phyloP scores from a whole-genome alignment of 2,329 filamentous ascomycete species.

The Phaeoacremonium minimum region DNA sequence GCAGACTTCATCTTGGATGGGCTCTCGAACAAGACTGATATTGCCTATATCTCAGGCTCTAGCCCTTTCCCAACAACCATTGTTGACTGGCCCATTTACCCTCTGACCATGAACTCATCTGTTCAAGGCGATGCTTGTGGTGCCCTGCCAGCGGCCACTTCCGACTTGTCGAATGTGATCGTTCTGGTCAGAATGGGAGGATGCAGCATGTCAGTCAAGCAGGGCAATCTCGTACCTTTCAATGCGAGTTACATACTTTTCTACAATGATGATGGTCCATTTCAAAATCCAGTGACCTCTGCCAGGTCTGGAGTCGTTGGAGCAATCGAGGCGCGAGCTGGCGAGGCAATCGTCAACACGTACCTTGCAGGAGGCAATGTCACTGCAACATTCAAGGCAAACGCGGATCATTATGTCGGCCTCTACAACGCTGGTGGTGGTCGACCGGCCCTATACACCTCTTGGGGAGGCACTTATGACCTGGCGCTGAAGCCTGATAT shows the following conservation, averaged over 20 bases:
- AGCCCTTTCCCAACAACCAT: slow-evolving; percentile 2
- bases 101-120: slow-evolving; percentile 9
- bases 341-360: slow-evolving; percentile 11
- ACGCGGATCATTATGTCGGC: too few species aligned
- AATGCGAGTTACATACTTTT: slow-evolving; percentile 35
- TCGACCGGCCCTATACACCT: slow-evolving; percentile 27
- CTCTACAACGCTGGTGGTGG: slow-evolving; percentile 17
- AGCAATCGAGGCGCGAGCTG: slow-evolving; percentile 9
- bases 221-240: slow-evolving; percentile 27
- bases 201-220: slow-evolving; percentile 20
- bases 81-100: slow-evolving; percentile 8
- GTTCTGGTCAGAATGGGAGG: slow-evolving; percentile 30
- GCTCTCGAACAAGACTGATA: not conserved
- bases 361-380: slow-evolving; percentile 10
- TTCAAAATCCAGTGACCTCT: slow-evolving; percentile 3
- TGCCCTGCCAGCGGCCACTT: slow-evolving; percentile 24
- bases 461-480: slow-evolving; percentile 34
- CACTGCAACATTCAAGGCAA: slow-evolving; percentile 13
- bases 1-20: not conserved
- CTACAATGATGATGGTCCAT: slow-evolving; percentile 23
- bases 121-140: slow-evolving; percentile 25
- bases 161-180: slow-evolving; percentile 24
- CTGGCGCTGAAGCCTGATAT: slow-evolving; percentile 27
- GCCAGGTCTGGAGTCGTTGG: slow-evolving; percentile 6
- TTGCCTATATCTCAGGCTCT: slow-evolving; percentile 3